A percentile compares a stretch with the other conserved stretches of the same genome.
Evolutionary conservation across 257 asterid genomes (phyloP).

Genomic region (Ligustrum vulgare): DNA sequence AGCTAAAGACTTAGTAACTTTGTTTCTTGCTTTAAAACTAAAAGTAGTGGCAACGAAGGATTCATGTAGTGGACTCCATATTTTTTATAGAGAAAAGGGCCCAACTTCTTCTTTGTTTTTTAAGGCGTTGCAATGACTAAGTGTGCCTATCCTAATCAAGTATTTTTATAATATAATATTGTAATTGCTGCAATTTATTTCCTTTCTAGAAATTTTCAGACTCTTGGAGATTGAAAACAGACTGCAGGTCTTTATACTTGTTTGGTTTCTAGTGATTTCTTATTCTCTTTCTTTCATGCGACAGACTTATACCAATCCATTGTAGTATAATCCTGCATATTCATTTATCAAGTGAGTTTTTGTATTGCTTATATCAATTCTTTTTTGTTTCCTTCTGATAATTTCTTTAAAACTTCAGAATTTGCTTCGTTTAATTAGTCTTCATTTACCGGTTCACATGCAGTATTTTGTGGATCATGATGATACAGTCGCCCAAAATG

Average conservation of each 20-base stretch:
- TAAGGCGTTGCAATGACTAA: no score
- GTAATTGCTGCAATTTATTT: no score
- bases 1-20: no score
- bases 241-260: background rate
- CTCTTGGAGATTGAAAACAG: background rate
- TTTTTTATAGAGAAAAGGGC: no score
- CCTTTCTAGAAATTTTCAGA: background rate
- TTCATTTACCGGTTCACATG: slow-evolving; percentile 35
- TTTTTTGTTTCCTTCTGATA: slow-evolving; percentile 1
- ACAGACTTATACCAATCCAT: slow-evolving; percentile 80
- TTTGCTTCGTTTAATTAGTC: background rate
- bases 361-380: background rate
- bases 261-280: slow-evolving; percentile 12
- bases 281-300: slow-evolving; percentile 5
- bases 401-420: background rate
- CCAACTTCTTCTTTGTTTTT: no score
- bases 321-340: slow-evolving; percentile 83
- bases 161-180: no score
- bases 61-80: no score
- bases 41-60: no score
- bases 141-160: no score
- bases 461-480: slow-evolving; percentile 84
- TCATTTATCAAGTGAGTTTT: slow-evolving; percentile 67
- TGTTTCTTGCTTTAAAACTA: no score
- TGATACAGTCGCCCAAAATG: slow-evolving; percentile 81